Evolutionary conservation across 495 filamentous ascomycete species (phyloP), one percentile per base, ranked within the genome.

Genomic region (Cercophora samala): DNA sequence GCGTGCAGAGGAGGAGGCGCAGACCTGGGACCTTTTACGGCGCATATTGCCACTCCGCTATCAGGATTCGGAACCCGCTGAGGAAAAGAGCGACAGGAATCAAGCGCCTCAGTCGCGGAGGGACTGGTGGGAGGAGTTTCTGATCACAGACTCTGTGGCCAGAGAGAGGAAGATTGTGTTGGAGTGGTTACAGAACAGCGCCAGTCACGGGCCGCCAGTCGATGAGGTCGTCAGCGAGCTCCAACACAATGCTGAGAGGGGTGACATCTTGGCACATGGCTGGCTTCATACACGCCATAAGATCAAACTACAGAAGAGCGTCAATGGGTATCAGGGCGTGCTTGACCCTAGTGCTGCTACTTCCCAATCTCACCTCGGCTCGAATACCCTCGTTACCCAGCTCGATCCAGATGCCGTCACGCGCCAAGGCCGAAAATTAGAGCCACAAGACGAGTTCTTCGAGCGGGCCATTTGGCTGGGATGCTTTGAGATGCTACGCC

Each of bases 251-350:
- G 88, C 74, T 77, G 87, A 80, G 80, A 86, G 72, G 69, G 81
- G 82, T 2, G 84, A 87, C 63, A 87, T 91, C 1, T 90, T 93
- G 79, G 86, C 90, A 13, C 87, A 91, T 73, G 93, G 94, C 25
- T 97, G 93, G 93, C 83, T 97, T 24, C 90, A 96, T 73, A 97
- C 96, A 1, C 91, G 92, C 68, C 88, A 90, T 71, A 88, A 89
- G 19, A 90, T 99, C 75, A 99, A 99, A 80, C 85, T 88, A 46
- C 88, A 92, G 75, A 99, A 98, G 78, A 89, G 91, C 60, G 72
- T 95, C 76, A 84, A 76, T 81, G 78, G 75, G 46, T 86, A 85
- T 84, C 85, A 88, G 52, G 87, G 87, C 61, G 82, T 84, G 32
- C 79, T 90, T 61, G 89, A 90, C 62, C 88, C 85, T 6, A 81